Percentiles rank a stretch among this genome's conserved stretches.
These are phyloP conservation scores for Coniochaeta sp. DNA, from an alignment of 2,329 filamentous ascomycete species.

Conservation along the genomic window DNA sequence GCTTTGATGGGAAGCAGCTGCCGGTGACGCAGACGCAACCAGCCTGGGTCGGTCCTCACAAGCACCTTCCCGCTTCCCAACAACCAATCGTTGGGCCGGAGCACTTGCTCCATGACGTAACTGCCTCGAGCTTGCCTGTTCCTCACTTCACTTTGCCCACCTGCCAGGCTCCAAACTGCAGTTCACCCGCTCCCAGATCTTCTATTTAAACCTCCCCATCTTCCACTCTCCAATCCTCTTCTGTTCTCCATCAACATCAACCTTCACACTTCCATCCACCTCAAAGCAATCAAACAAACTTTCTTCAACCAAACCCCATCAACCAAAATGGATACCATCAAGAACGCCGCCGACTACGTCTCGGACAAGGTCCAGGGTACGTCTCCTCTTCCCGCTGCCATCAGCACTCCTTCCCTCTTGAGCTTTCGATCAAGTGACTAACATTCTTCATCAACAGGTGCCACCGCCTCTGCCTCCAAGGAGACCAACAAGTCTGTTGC, in stretches of 20 bases:
- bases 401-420: neutral
- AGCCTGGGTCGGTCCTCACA: no score
- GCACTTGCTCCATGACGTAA: neutral
- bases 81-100: neutral
- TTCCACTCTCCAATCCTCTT: neutral
- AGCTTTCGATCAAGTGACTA: neutral
- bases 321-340: slow-evolving; percentile 32
- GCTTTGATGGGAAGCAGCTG: neutral
- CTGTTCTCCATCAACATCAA: neutral
- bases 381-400: neutral
- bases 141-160: neutral
- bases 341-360: slow-evolving; percentile 53
- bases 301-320: slow-evolving; percentile 11
- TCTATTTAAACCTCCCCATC: neutral
- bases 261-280: neutral
- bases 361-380: slow-evolving; percentile 44
- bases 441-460: slow-evolving; percentile 19
- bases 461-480: slow-evolving; percentile 39
- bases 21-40: neutral
- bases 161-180: no score
- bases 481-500: slow-evolving; percentile 54
- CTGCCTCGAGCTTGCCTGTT: neutral
- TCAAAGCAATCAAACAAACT: slow-evolving; percentile 8
- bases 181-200: neutral
- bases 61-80: neutral